Evolutionary conservation across 768 basidiomycete species (phyloP), one percentile per base, ranked within the genome.

Genomic region (Termitomyces sp.): DNA sequence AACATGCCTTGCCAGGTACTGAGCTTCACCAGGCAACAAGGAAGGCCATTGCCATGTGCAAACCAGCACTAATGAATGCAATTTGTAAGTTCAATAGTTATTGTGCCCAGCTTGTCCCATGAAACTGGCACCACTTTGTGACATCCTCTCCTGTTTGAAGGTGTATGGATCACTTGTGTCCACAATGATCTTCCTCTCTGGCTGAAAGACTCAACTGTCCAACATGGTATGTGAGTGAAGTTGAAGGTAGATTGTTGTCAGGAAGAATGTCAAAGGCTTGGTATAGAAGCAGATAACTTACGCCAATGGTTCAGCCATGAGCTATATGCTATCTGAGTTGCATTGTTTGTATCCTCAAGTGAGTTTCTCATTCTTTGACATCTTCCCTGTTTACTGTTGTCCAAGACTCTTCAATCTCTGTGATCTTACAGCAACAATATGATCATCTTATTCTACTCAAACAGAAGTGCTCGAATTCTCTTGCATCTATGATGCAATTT

Each of bases 241-340:
- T 47, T 67, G 5, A 58, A 59, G 46, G 12, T 54, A 0, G 63
- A 66, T 43, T 38, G 60, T 15, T 69, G 66, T 43, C 38, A 43
- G 3, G 68, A 71, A 50, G 70, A 71, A 51, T 55, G 54, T 5
- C 32, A 40, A 1, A 53, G 64, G 25, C 57, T 71, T 34, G 67
- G 63, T 2, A 12, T 54, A 5, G 67, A 67, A 58, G 70, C 72
- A 0, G 70, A 76, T 43, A 77, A 79, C 32, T 61, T 79, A 0
- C 74, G 71, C 29, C 49, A 60, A 0, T 79, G 77, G 76, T 77
- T 72, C 57, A 65, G 70, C 0, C 48, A 59, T 7, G 75, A 78
- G 57, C 54, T 78, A 0, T 40, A 55, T 0, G 68, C 70, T 0
- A 57, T 76, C 0, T 70, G 68, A 40, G 29, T 67, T 10, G 69